These are phyloP conservation scores for Moesziomyces sp. DNA, from an alignment of 1,284 basidiomycete species.

Conservation along the genomic window DNA sequence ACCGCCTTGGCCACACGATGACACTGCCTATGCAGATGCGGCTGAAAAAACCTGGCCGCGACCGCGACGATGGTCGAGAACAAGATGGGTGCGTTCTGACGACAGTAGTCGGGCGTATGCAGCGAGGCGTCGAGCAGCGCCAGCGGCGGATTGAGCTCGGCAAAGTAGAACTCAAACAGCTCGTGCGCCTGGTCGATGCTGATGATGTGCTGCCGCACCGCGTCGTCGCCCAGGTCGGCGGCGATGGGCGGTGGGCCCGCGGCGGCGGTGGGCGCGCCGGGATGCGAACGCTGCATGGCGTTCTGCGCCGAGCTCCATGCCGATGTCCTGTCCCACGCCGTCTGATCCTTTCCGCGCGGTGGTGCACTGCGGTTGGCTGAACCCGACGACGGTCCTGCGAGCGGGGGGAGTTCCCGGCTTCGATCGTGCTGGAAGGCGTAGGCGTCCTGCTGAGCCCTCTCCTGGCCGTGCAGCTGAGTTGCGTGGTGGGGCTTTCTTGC, in stretches of 20 bases:
- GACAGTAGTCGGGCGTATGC: constrained; percentile 73
- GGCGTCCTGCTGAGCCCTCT: constrained; percentile 6
- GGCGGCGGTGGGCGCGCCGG: constrained; percentile 2
- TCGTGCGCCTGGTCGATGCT: constrained; percentile 36
- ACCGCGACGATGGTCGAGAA: constrained; percentile 84
- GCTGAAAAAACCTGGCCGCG: constrained; percentile 83
- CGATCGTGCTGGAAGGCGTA: constrained; percentile 20
- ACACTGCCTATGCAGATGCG: constrained; percentile 76
- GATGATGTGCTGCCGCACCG: constrained; percentile 34
- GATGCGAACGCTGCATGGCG: constrained; percentile 14
- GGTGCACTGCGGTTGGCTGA: constrained; percentile 12
- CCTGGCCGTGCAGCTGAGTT: constrained; percentile 9
- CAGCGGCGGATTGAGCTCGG: constrained; percentile 54
- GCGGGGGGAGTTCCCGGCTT: constrained; percentile 30
- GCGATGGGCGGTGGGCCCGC: constrained; percentile 7
- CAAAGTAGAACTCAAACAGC: constrained; percentile 36
- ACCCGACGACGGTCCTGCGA: constrained; percentile 14
- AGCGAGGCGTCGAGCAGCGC: constrained; percentile 67
- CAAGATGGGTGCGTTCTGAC: constrained; percentile 78
- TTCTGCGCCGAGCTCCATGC: constrained; percentile 23
- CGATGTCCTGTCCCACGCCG: constrained; percentile 20
- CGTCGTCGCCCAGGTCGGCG: constrained; percentile 34
- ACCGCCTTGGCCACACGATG: constrained; percentile 76
- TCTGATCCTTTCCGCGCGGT: constrained; percentile 12
- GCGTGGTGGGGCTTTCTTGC: constrained; percentile 12